These are phyloP conservation scores for Ananas comosus DNA, from an alignment of 176 grass and related monocot genomes.

Conservation along the genomic window DNA sequence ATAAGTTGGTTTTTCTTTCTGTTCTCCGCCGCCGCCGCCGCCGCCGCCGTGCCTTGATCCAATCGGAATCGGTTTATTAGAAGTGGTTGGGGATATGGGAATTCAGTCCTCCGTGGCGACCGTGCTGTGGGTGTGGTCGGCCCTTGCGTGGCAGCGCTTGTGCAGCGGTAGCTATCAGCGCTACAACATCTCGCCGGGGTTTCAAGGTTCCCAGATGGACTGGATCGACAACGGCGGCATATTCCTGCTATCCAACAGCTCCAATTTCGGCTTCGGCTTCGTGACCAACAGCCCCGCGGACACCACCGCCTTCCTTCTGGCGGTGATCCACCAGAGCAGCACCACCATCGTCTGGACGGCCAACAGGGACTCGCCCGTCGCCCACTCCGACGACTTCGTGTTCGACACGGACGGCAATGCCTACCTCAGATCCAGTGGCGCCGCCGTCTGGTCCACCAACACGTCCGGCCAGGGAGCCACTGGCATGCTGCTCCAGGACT, in stretches of 20 bases:
- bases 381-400: slow-evolving; percentile 50
- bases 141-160: slow-evolving; percentile 7
- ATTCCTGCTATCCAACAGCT: slow-evolving; percentile 64
- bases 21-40: too few species aligned
- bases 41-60: too few species aligned
- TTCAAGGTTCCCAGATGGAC: slow-evolving; percentile 53
- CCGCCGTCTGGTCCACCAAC: slow-evolving; percentile 49
- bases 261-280: slow-evolving; percentile 76
- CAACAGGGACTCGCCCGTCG: slow-evolving; percentile 42
- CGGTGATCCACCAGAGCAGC: slow-evolving; percentile 40
- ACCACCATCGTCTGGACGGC: slow-evolving; percentile 57
- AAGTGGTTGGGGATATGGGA: too few species aligned
- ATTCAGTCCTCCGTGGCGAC: too few species aligned
- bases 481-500: slow-evolving; percentile 59
- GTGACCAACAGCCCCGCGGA: slow-evolving; percentile 18
- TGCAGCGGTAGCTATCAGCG: slow-evolving; percentile 47
- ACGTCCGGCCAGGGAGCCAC: slow-evolving; percentile 34
- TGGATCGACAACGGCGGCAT: slow-evolving; percentile 72
- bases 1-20: too few species aligned
- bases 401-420: slow-evolving; percentile 62
- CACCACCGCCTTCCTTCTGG: slow-evolving; percentile 54
- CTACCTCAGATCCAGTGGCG: slow-evolving; percentile 48
- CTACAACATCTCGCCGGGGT: slow-evolving; percentile 36
- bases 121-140: slow-evolving; percentile 17
- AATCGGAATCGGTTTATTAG: too few species aligned